phyloP scores from a whole-genome alignment of 2,329 filamentous ascomycete genomes.

The Colletotrichum sp. region DNA sequence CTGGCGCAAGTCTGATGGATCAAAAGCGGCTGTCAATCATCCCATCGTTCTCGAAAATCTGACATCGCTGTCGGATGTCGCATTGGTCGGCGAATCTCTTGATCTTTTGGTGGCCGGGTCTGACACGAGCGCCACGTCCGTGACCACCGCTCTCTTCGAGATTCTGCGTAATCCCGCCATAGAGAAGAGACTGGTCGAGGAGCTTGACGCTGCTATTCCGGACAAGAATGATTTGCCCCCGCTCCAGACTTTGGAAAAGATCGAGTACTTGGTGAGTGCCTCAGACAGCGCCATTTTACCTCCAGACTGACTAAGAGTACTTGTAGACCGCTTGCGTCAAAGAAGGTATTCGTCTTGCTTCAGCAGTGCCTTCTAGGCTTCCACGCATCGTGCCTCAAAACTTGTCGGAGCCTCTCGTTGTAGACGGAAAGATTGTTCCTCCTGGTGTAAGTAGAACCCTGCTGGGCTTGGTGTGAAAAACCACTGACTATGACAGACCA shows the following conservation, averaged over 20 bases:
- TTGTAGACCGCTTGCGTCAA: background rate
- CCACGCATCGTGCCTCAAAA: background rate
- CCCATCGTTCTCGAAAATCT: background rate
- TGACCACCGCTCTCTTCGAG: background rate
- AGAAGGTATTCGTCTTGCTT: background rate
- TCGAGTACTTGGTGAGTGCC: background rate
- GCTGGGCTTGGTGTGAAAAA: background rate
- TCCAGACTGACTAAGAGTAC: background rate
- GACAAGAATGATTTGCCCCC: background rate
- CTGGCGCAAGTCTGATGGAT: background rate
- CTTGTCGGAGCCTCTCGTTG: background rate
- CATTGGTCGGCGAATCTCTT: background rate
- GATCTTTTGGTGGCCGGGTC: background rate
- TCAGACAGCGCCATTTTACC: background rate
- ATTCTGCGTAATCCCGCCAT: background rate
- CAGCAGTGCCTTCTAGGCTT: background rate
- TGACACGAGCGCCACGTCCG: background rate
- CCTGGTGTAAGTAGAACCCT: background rate
- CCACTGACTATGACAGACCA: background rate
- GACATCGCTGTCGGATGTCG: background rate
- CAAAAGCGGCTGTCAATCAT: background rate
- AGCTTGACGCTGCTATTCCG: background rate
- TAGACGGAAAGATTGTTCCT: background rate
- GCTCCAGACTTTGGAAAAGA: background rate
- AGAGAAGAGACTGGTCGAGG: background rate